These are phyloP conservation scores for Aspergillus cavernicola DNA, from an alignment of 495 filamentous ascomycete genomes.

Conservation along the genomic window DNA sequence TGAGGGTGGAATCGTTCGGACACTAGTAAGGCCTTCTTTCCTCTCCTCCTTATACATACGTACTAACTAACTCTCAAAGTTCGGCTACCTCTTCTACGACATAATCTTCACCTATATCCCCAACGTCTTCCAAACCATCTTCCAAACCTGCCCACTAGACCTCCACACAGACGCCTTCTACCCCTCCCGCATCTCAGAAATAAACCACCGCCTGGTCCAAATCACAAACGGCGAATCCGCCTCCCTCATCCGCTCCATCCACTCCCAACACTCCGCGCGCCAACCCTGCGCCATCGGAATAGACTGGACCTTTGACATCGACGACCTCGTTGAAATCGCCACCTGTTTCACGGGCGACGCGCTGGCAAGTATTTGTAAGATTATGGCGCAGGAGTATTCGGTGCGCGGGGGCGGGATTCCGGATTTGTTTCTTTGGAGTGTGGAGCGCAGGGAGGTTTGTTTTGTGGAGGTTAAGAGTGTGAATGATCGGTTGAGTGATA, in stretches of 20 bases:
- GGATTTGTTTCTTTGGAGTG: constrained; percentile 84
- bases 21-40: constrained; percentile 47
- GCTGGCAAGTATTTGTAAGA: constrained; percentile 80
- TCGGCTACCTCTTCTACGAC: constrained; percentile 90
- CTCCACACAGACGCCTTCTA: constrained; percentile 94
- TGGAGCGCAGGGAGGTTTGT: constrained; percentile 58
- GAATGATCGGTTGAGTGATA: constrained; percentile 95
- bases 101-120: constrained; percentile 90
- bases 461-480: constrained; percentile 92
- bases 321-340: constrained; percentile 82
- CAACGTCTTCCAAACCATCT: constrained; percentile 94
- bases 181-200: constrained; percentile 75
- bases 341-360: constrained; percentile 74
- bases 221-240: constrained; percentile 78
- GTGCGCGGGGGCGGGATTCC: constrained; percentile 85
- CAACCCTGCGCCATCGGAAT: constrained; percentile 84
- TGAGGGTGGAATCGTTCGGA: constrained; percentile 86
- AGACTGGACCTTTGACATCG: constrained; percentile 80
- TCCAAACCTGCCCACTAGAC: constrained; percentile 90
- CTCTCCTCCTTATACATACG: not conserved
- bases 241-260: constrained; percentile 61
- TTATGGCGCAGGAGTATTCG: constrained; percentile 91
- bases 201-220: constrained; percentile 81
- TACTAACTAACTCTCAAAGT: constrained; percentile 32
- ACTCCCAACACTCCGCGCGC: constrained; percentile 58